phyloP scores from a whole-genome alignment of 108 stramenopile genomes.

The Fragilaria crotonensis region DNA sequence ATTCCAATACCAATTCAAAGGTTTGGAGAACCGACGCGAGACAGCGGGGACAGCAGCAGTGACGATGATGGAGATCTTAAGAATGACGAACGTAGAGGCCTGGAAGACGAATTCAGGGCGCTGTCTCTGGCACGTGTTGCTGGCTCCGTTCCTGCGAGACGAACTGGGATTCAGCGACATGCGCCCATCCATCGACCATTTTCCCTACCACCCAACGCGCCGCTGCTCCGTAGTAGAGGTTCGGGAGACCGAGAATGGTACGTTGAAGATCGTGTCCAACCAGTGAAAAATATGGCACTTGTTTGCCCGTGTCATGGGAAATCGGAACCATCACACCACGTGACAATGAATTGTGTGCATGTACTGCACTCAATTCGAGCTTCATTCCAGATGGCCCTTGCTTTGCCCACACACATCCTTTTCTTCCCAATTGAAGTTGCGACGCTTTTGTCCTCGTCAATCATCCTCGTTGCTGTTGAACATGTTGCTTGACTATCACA shows the following conservation, averaged over 20 bases:
- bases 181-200: not conserved
- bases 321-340: too few relatives aligned
- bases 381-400: not conserved
- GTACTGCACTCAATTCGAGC: too few relatives aligned
- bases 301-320: too few relatives aligned
- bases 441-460: not conserved
- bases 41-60: not conserved
- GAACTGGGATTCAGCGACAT: not conserved
- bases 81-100: not conserved
- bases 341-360: not conserved
- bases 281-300: too few relatives aligned
- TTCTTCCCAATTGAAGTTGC: not conserved
- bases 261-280: not conserved
- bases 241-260: not conserved
- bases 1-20: not conserved
- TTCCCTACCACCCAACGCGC: not conserved
- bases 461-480: too few relatives aligned
- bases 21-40: not conserved
- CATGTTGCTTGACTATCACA: too few relatives aligned
- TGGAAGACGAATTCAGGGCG: not conserved
- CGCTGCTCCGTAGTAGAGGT: not conserved
- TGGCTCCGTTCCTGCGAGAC: not conserved
- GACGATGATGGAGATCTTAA: too few relatives aligned
- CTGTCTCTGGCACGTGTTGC: not conserved
- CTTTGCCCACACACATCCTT: not conserved